These are phyloP conservation scores for Arabidopsis thaliana DNA, from an alignment of 345 rosid genomes.

Conservation along the genomic window DNA sequence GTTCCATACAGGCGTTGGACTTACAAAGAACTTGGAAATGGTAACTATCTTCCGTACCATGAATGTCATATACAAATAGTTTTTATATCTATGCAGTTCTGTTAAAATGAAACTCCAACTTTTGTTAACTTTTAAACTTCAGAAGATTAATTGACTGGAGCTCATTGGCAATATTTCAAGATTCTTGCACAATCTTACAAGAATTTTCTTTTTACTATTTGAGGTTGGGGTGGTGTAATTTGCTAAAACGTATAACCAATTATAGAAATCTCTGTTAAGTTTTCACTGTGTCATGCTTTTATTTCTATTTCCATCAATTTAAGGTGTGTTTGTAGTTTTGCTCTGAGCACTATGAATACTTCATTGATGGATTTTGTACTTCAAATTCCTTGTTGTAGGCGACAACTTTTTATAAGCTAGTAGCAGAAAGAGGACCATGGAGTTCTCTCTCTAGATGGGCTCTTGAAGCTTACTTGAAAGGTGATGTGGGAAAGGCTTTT, in stretches of 20 bases:
- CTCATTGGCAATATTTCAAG: too few relatives aligned
- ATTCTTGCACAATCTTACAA: too few relatives aligned
- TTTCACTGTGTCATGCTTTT: neutral
- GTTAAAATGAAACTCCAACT: neutral
- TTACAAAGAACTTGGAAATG: conserved; percentile 69
- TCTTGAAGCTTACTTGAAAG: conserved; percentile 84
- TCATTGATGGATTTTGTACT: neutral
- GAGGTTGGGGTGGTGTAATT: too few relatives aligned
- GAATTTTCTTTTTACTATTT: too few relatives aligned
- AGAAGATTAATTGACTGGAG: too few relatives aligned
- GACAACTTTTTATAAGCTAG: conserved; percentile 75
- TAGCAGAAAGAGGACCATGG: conserved; percentile 98
- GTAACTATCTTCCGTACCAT: conserved; percentile 43
- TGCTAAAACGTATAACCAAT: too few relatives aligned
- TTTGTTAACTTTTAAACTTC: neutral
- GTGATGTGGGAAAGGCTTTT: conserved; percentile 85
- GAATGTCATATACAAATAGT: too few relatives aligned
- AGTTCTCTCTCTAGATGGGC: conserved; percentile 95
- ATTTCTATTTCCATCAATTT: neutral
- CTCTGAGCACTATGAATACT: neutral
- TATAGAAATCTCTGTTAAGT: neutral
- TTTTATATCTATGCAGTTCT: neutral
- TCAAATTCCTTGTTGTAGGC: conserved; percentile 57
- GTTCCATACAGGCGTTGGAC: conserved; percentile 92
- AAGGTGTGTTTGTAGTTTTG: neutral